Evolutionary conservation across 2,329 filamentous ascomycete species (phyloP), one percentile per base, ranked within the genome.

Genomic region (Tolypocladium album): DNA sequence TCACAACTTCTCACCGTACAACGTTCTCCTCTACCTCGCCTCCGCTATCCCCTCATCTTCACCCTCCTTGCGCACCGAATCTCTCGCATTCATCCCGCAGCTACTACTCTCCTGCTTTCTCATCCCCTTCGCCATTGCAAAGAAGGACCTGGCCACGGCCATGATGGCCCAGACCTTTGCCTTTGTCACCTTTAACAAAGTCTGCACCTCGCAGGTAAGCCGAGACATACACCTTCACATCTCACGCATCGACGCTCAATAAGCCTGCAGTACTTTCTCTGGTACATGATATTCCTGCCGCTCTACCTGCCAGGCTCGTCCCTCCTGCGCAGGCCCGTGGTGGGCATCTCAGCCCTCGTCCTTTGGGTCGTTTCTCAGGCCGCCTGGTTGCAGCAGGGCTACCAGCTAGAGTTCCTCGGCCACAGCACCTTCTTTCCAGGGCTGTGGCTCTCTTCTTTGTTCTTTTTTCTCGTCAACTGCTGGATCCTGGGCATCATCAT

Each of bases 1-100:
- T 17, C 94, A 99, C 77, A 99, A 99, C 77, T 99, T 99, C 76
- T 97, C 92, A 12, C 90, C 92, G 1, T 99, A 97, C 79, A 97
- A 96, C 73, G 89, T 87, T 0, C 82, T 97, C 9, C 82, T 99
- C 2, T 96, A 99, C 72, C 82, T 96, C 50, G 87, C 87, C 57
- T 96, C 94, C 0, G 86, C 89, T 2, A 74, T 78, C 2, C 72
- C 78, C 0, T 71, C 76, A 0, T 72, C 77, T 0, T 67, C 72
- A 1, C 67, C 74, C 1, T 67, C 74, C 22, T 43, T 82, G 55
- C 71, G 73, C 72, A 72, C 92, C 57, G 92, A 96, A 70, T 89
- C 89, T 0, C 75, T 96, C 6, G 92, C 94, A 1, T 99, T 99
- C 68, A 61, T 95, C 20, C 94, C 94, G 0, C 94, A 99, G 70